Base-by-base conservation (phyloP, 495 filamentous ascomycete genomes). In the Talaromyces proteolyticus region DNA sequence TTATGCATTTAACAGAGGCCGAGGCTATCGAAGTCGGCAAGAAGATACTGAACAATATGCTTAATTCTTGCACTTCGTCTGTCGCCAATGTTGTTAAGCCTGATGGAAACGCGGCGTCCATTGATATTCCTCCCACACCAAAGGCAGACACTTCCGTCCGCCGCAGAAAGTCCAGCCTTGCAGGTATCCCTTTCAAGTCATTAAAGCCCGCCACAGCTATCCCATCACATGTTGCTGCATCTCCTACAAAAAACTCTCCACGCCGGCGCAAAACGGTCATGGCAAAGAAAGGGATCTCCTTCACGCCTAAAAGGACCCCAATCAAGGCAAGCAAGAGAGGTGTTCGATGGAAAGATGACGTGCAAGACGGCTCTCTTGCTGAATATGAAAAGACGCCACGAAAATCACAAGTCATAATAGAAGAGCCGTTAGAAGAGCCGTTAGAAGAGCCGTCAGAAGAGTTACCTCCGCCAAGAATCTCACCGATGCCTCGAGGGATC, bases 321-420 rank as follows among this genome's bases (percentile, higher is more conserved):
- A 73, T 55, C 10, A 85, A 84, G 52, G 54, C 67, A 21, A 49
- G 62, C 16, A 93, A 95, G 71, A 75, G 88, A 57, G 80, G 78
- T 34, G 93, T 98, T 12, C 78, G 91, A 47, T 98, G 94, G 94
- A 84, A 87, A 42, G 93, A 98, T 60, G 93, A 97, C 57, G 87
- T 87, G 45, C 79, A 82, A 22, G 86, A 96, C 59, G 89, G 89
- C 8, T 77, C 84, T 24, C 69, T 96, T 23, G 88, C 88, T 47
- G 92, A 96, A 59, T 95, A 90, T 53, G 85, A 91, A 61, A 88
- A 88, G 67, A 94, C 91, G 4, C 92, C 90, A 21, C 74, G 88
- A 57, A 86, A 81, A 58, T 65, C 76, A 14, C 61, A 73, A 23
- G 57, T 60, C 6, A 67, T 70, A 4, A 79, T 78, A n/a, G 76